Base-by-base conservation (phyloP, 139 green algal species). In the Eudorina sp. region DNA sequence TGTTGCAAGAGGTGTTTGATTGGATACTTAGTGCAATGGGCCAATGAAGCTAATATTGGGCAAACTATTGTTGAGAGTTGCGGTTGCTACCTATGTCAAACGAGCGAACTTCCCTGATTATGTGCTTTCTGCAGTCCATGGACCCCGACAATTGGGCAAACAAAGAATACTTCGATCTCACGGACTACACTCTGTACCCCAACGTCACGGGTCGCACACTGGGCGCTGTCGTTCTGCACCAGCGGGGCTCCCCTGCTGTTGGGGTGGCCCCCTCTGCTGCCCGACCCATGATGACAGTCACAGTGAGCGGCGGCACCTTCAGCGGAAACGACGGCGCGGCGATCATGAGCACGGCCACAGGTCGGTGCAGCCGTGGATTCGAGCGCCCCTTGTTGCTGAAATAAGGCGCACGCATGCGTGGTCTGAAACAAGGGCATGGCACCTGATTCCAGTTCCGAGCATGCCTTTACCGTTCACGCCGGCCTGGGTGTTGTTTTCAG, bases 281-380 rank as follows among this genome's bases (percentile, higher is more conserved):
- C 4, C 3, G 11, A 25, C 36, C 70, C 25, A 83, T 82, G 75
- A 69, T 83, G 48, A 55, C 0, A 0, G n/a, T 83, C 3, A 31
- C 8, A 11, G 34, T 83, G 16, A 69, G 29, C 36, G 48, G 51
- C 7, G 75, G 75, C 14, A 34, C 5, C 4, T 69, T 70, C 75
- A 31, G 31, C 13, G 75, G 51, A 45, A 83, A 83, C 31, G 48
- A 83, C 75, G 75, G 75, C 8, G 51, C 75, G 7, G 51, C 51
- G 16, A 83, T 83, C 14, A 83, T 83, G 75, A 83, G 75, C 46
- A 83, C 75, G 0, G 75, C 75, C 1, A 51, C 75, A 83, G 75
- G 75, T 83, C n/a, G n/a, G n/a, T n/a, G n/a, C n/a, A n/a, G n/a
- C n/a, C n/a, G n/a, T n/a, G n/a, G n/a, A n/a, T n/a, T n/a, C n/a